Evolutionary conservation across 1,284 basidiomycete species (phyloP), one percentile per base, ranked within the genome.

Genomic region (Mycosarcoma maydis): DNA sequence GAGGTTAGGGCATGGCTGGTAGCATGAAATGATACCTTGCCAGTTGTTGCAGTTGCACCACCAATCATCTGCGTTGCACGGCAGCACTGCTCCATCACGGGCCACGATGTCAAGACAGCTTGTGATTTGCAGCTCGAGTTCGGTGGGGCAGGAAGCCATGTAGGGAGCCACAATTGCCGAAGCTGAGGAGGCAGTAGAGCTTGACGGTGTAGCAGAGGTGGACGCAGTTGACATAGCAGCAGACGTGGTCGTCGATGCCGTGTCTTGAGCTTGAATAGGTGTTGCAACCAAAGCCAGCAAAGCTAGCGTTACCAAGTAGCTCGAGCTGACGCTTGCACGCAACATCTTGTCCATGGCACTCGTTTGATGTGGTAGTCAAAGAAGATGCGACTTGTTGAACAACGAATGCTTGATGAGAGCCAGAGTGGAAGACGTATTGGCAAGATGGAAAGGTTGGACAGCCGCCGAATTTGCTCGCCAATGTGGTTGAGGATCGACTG

Each of bases 21-120:
- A 58, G 55, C 55, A 58, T 19, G 55, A 46, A 7, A 58, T 13
- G 38, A 58, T 32, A 6, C 55, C 55, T 39, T 58, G 55, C 55
- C 55, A 58, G 36, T 51, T 58, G 48, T 58, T 58, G 43, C 55
- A 58, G 19, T 51, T 58, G 38, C 55, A 58, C 55, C 55, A 58
- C 55, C 55, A 58, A 19, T 58, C 55, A 20, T 58, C 55, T 11
- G 55, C 30, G n/a, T 58, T 58, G 48, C 55, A 58, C 17, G 55
- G 55, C 42, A 58, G 39, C 17, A 58, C 48, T 1, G 55, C 55
- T 9, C 55, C 55, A 17, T 58, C 55, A n/a, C 55, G 55, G 30
- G 48, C 48, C 13, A 58, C 55, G 13, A 48, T 58, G 22, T 58
- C 55, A 22, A 58, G 48, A 20, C 55, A 58, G 19, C 32, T 51